phyloP scores from a whole-genome alignment of 345 rosid genomes.

The Psidium friedrichsthalianum region DNA sequence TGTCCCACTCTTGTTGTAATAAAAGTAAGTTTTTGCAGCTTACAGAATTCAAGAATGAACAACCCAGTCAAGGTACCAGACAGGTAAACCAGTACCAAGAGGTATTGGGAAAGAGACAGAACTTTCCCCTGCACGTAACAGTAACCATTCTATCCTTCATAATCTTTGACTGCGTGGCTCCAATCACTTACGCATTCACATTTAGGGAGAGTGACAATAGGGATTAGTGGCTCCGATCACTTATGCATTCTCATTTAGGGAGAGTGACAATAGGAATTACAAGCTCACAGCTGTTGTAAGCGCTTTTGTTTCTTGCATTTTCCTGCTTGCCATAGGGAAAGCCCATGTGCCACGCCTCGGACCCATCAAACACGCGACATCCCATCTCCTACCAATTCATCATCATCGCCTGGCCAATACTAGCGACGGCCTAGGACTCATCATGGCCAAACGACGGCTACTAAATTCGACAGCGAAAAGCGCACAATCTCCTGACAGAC shows the following conservation, averaged over 20 bases:
- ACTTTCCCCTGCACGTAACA: slow-evolving; percentile 37
- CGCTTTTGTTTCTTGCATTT: slow-evolving; percentile 50
- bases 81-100: slow-evolving; percentile 36
- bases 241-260: slow-evolving; percentile 46
- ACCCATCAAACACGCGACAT: too few relatives aligned
- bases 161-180: slow-evolving; percentile 39
- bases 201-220: slow-evolving; percentile 33
- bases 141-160: slow-evolving; percentile 50
- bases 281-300: slow-evolving; percentile 48
- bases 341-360: too few relatives aligned
- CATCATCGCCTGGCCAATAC: too few relatives aligned
- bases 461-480: too few relatives aligned
- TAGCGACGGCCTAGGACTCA: too few relatives aligned
- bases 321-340: slow-evolving; percentile 56
- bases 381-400: too few relatives aligned
- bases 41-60: slow-evolving; percentile 34
- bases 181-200: slow-evolving; percentile 34
- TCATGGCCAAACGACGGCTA: too few relatives aligned
- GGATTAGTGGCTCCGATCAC: slow-evolving; percentile 14
- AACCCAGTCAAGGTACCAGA: slow-evolving; percentile 7
- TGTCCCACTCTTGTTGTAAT: too few relatives aligned
- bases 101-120: slow-evolving; percentile 43
- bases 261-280: slow-evolving; percentile 33
- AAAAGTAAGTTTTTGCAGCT: too few relatives aligned
- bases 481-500: too few relatives aligned